Conservation (phyloP, 345 rosid species). For the Populus davidiana region DNA sequence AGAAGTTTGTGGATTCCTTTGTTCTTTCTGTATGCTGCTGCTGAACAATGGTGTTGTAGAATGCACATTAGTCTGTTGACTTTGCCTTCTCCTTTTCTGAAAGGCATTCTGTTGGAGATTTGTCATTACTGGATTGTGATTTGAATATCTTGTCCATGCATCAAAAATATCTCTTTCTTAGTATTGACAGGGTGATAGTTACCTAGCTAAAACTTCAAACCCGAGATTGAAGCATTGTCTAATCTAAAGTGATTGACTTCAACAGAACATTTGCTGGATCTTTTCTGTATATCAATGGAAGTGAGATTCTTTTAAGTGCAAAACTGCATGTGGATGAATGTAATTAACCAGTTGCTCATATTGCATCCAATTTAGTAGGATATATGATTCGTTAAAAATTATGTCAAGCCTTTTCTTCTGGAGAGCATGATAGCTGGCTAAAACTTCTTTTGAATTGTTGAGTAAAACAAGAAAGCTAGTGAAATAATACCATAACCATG, state of each 20-base stretch:
- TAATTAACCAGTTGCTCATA: neutral
- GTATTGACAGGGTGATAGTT: neutral
- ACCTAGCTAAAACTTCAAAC: neutral
- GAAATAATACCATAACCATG: neutral
- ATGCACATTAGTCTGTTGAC: neutral
- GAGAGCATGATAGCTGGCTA: neutral
- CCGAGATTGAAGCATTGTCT: neutral
- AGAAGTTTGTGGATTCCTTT: neutral
- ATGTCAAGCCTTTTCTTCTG: neutral
- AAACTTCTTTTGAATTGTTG: neutral
- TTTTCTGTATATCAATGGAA: neutral
- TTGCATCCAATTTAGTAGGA: too few species aligned
- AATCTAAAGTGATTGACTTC: neutral
- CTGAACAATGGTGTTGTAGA: neutral
- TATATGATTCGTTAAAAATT: too few species aligned
- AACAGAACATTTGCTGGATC: neutral
- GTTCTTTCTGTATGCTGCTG: neutral
- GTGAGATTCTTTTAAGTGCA: neutral
- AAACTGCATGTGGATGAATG: neutral
- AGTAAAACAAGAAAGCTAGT: neutral
- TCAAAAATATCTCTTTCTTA: neutral
- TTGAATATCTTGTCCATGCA: neutral
- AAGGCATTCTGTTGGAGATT: neutral
- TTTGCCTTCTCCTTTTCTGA: neutral
- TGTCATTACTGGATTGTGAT: neutral